These are phyloP conservation scores for Centrapalus pauciflorus DNA, from an alignment of 129 eudicot species.

Conservation along the genomic window DNA sequence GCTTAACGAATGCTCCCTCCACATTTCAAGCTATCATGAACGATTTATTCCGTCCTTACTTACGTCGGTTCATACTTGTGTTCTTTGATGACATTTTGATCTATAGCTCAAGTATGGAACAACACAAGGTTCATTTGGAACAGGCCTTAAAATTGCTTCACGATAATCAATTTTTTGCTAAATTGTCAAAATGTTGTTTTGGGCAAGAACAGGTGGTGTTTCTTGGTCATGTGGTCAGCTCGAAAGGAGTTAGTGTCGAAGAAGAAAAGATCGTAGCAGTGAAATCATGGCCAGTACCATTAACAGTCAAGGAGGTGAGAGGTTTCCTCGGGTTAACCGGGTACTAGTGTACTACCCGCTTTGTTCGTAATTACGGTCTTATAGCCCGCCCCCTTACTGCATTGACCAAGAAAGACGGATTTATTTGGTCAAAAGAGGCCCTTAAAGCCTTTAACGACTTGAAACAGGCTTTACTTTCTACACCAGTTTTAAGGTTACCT, in stretches of 20 bases:
- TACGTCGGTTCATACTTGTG: not conserved
- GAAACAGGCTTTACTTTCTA: too few species aligned
- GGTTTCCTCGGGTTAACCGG: not conserved
- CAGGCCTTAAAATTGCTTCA: not conserved
- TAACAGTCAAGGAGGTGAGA: not conserved
- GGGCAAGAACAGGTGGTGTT: constrained; percentile 7
- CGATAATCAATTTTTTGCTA: not conserved
- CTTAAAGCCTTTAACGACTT: too few species aligned
- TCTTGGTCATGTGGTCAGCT: not conserved
- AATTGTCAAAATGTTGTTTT: not conserved
- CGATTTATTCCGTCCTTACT: not conserved
- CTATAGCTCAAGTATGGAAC: not conserved
- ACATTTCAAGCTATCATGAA: not conserved
- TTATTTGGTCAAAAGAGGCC: too few species aligned
- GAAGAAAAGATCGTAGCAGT: constrained; percentile 2
- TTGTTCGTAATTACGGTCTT: too few species aligned
- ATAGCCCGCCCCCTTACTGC: too few species aligned
- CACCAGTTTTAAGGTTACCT: too few species aligned
- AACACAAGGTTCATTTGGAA: not conserved
- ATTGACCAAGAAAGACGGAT: too few species aligned
- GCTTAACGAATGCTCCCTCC: too few species aligned
- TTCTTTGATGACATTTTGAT: not conserved
- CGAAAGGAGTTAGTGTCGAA: not conserved
- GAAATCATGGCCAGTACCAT: not conserved
- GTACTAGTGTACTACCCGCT: too few species aligned